A percentile compares a stretch with the other conserved stretches of the same genome.
Evolutionary conservation across 108 stramenopile genomes (phyloP).

Genomic region (Nannochloropsis salina): DNA sequence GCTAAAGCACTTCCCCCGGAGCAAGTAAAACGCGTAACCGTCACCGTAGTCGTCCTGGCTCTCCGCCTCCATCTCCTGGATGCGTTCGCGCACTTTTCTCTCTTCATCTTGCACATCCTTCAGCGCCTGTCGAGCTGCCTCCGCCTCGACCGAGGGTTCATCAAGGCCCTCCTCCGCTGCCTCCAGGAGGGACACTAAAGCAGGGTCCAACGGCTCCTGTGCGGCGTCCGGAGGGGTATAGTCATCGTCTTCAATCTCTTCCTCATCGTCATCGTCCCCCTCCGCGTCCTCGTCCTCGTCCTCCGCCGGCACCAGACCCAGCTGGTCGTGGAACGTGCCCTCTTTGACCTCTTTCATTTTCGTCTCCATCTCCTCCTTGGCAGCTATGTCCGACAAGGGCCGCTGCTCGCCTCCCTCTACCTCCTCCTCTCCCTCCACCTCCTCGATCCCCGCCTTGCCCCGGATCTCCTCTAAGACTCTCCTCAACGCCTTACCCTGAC

Average conservation of each 20-base stretch:
- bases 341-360: not conserved
- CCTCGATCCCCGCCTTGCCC: not conserved
- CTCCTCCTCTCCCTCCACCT: not conserved
- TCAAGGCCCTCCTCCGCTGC: not conserved
- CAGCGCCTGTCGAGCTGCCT: constrained; percentile 10
- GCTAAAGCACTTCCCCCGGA: constrained; percentile 43
- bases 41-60: constrained; percentile 34
- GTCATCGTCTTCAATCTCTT: constrained; percentile 15
- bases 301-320: not conserved
- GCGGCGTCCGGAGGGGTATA: not conserved
- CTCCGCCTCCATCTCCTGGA: not conserved
- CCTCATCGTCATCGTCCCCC: not conserved
- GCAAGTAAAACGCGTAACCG: constrained; percentile 34
- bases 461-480: not conserved
- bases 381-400: not conserved
- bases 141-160: not conserved
- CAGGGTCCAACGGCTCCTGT: not conserved
- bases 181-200: not conserved
- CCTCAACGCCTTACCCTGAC: not conserved
- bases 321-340: not conserved
- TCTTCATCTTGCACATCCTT: not conserved
- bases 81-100: not conserved
- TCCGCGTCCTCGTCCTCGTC: not conserved
- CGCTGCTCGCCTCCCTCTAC: not conserved
- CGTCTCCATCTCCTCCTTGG: not conserved